These are phyloP conservation scores for Petunia hybrid DNA, from an alignment of 305 asterid genomes.

Conservation along the genomic window DNA sequence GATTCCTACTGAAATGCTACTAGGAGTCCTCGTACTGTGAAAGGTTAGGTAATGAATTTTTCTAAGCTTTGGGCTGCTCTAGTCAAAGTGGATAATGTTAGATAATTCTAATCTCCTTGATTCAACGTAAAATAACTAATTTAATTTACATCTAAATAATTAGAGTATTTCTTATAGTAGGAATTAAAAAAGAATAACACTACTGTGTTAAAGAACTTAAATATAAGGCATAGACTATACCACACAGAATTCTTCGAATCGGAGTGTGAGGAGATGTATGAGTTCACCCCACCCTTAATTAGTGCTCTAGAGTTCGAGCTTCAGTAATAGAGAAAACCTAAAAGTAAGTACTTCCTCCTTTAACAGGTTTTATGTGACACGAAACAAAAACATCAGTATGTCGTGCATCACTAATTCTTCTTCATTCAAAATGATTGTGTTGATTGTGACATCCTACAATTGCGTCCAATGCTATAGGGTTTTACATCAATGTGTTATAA, in stretches of 20 bases:
- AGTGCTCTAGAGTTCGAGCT: no score
- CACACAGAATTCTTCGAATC: no score
- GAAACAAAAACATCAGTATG: no score
- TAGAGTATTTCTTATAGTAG: not conserved
- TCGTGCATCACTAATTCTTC: not conserved
- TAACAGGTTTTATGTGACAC: no score
- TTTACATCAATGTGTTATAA: no score
- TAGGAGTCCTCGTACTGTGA: not conserved
- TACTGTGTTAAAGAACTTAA: not conserved
- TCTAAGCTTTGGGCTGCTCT: not conserved
- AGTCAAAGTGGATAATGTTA: not conserved
- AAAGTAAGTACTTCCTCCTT: no score
- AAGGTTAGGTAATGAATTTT: slow-evolving; percentile 1
- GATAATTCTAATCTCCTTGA: not conserved
- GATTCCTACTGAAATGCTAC: slow-evolving; percentile 5
- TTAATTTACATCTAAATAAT: not conserved
- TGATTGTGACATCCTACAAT: not conserved
- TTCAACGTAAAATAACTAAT: not conserved
- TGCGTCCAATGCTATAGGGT: not conserved
- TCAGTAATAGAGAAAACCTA: no score
- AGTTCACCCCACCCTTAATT: no score
- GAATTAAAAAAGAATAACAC: not conserved
- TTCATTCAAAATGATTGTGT: not conserved
- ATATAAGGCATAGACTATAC: no score
- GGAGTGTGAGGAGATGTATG: no score